These are phyloP conservation scores for Ophidiomyces ophidiicola DNA, from an alignment of 2,329 filamentous ascomycete species.

Conservation along the genomic window DNA sequence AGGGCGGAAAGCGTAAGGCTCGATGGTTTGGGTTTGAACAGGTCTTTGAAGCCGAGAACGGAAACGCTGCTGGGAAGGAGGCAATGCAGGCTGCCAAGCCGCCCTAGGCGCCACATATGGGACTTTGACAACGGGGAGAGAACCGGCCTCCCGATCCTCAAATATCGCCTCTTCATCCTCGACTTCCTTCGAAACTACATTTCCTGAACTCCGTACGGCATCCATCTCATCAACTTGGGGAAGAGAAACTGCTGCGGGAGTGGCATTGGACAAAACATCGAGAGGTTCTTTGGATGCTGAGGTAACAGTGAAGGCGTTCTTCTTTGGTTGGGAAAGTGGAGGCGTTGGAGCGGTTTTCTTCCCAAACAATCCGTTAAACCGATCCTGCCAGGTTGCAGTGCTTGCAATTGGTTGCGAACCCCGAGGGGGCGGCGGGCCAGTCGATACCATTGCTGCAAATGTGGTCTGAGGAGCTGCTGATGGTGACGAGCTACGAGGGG, in stretches of 20 bases:
- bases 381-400: slow-evolving; percentile 59
- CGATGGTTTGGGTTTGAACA: slow-evolving; percentile 40
- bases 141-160: slow-evolving; percentile 69
- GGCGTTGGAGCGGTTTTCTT: slow-evolving; percentile 41
- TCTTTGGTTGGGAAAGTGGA: slow-evolving; percentile 32
- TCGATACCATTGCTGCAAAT: slow-evolving; percentile 34
- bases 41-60: slow-evolving; percentile 42
- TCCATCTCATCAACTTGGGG: slow-evolving; percentile 36
- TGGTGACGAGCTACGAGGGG: slow-evolving; percentile 42
- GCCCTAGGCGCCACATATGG: slow-evolving; percentile 50
- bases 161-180: slow-evolving; percentile 71
- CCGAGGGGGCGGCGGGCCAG: slow-evolving; percentile 29
- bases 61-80: slow-evolving; percentile 25
- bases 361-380: slow-evolving; percentile 66
- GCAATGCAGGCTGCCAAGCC: slow-evolving; percentile 48
- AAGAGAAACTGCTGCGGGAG: slow-evolving; percentile 58
- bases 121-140: slow-evolving; percentile 58
- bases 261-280: slow-evolving; percentile 42
- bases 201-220: slow-evolving; percentile 32
- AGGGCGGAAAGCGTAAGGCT: slow-evolving; percentile 33
- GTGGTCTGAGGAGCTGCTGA: slow-evolving; percentile 35
- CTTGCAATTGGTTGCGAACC: slow-evolving; percentile 35
- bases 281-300: slow-evolving; percentile 56
- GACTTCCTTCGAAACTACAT: slow-evolving; percentile 52
- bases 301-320: slow-evolving; percentile 47